Evolutionary conservation across 176 grass and related monocot species (phyloP).

Genomic region (Saccharum spontaneum): DNA sequence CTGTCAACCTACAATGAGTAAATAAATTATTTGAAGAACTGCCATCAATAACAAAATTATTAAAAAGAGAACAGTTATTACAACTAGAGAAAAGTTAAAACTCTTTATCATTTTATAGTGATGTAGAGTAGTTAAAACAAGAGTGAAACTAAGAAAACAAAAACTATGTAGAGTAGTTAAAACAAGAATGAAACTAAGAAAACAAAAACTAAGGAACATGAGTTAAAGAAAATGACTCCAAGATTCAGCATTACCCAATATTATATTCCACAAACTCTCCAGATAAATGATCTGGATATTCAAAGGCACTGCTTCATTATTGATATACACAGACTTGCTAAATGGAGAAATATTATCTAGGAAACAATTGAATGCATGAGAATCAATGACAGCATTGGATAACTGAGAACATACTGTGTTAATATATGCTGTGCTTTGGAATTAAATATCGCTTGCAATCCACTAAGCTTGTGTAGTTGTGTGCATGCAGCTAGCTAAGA

Average conservation of each 20-base stretch:
- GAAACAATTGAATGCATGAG: not conserved
- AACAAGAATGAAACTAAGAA: not conserved
- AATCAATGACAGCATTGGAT: not conserved
- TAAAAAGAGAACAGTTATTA: not conserved
- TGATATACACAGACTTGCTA: not conserved
- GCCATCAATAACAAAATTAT: constrained; percentile 15
- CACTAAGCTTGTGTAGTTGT: not conserved
- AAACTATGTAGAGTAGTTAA: too few relatives aligned
- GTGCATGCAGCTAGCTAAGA: not conserved
- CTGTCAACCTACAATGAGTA: constrained; percentile 18
- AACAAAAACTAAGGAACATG: not conserved
- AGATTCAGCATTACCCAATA: not conserved
- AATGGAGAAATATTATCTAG: not conserved
- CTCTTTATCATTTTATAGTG: not conserved
- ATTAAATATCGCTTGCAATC: not conserved
- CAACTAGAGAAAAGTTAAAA: not conserved
- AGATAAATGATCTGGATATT: not conserved
- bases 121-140: not conserved
- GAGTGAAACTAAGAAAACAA: not conserved
- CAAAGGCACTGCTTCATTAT: not conserved
- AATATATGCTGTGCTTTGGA: not conserved
- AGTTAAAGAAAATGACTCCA: not conserved
- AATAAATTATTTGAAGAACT: not conserved
- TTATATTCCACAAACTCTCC: constrained; percentile 12
- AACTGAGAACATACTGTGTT: not conserved